Conservation (phyloP, 2,329 filamentous ascomycete species). For the Talaromyces sp. region DNA sequence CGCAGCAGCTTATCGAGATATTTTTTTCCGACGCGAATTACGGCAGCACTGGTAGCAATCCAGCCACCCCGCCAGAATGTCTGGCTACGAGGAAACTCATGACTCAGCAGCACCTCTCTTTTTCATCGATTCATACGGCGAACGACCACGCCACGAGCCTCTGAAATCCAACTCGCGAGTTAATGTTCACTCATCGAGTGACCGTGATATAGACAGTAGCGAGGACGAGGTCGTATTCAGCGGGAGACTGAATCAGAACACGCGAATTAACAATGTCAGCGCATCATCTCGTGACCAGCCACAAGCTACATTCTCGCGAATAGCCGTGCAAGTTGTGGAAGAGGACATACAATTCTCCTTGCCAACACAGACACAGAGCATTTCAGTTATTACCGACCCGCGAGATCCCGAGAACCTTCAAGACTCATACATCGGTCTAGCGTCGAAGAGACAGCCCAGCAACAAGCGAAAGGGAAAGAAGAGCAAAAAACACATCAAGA, state of each 20-base stretch:
- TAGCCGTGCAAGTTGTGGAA: slow-evolving; percentile 8
- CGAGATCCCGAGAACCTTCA: neutral
- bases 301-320: neutral
- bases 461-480: neutral
- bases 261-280: slow-evolving; percentile 20
- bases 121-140: slow-evolving; percentile 36
- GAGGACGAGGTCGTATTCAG: slow-evolving; percentile 57
- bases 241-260: slow-evolving; percentile 24
- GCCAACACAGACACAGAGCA: neutral
- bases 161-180: neutral
- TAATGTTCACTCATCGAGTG: slow-evolving; percentile 20
- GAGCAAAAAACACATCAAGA: slow-evolving; percentile 3
- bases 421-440: slow-evolving; percentile 6
- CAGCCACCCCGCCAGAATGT: slow-evolving; percentile 3
- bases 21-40: neutral
- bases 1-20: neutral
- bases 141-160: slow-evolving; percentile 9
- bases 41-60: neutral
- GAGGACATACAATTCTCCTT: slow-evolving; percentile 1
- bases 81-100: slow-evolving; percentile 8
- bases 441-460: neutral
- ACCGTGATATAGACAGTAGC: slow-evolving; percentile 56
- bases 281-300: slow-evolving; percentile 16
- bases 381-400: neutral
- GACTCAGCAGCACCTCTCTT: slow-evolving; percentile 23